A percentile compares a stretch with the other conserved stretches of the same genome.
Conservation (phyloP, 495 filamentous ascomycete species). For the Xylaria nigripes region DNA sequence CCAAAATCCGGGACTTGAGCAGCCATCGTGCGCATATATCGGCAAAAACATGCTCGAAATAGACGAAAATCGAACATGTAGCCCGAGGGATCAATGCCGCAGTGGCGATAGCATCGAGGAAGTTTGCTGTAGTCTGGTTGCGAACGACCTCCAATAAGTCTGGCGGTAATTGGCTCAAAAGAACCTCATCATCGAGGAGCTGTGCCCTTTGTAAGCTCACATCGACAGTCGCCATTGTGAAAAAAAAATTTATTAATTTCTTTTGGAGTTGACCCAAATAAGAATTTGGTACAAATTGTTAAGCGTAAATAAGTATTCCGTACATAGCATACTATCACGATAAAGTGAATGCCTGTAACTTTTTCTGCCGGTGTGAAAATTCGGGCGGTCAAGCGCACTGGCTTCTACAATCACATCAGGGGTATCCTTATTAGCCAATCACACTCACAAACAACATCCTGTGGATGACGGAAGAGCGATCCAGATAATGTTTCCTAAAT, state of each 20-base stretch:
- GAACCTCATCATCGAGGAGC: constrained; percentile 30
- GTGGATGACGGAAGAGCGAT: no score
- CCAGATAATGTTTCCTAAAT: no score
- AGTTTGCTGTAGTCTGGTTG: constrained; percentile 51
- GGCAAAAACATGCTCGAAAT: constrained; percentile 63
- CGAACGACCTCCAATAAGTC: constrained; percentile 59
- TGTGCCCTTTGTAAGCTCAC: constrained; percentile 32
- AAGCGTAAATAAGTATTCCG: neutral
- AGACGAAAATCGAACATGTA: constrained; percentile 60
- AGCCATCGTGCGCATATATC: constrained; percentile 77
- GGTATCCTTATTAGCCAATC: neutral
- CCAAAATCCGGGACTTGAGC: constrained; percentile 24
- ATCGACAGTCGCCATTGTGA: constrained; percentile 38
- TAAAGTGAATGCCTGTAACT: constrained; percentile 13
- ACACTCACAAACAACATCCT: neutral
- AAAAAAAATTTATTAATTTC: constrained; percentile 11
- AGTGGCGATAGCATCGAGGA: constrained; percentile 61
- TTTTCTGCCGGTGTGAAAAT: constrained; percentile 26
- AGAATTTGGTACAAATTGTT: constrained; percentile 2
- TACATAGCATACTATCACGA: constrained; percentile 1
- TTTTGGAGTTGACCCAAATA: constrained; percentile 3
- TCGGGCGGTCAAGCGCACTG: constrained; percentile 22
- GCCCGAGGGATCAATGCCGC: constrained; percentile 56
- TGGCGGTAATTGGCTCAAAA: constrained; percentile 50
- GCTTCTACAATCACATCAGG: neutral